These are phyloP conservation scores for Pseudogymnoascus sp. DNA, from an alignment of 2,329 filamentous ascomycete species.

Conservation along the genomic window DNA sequence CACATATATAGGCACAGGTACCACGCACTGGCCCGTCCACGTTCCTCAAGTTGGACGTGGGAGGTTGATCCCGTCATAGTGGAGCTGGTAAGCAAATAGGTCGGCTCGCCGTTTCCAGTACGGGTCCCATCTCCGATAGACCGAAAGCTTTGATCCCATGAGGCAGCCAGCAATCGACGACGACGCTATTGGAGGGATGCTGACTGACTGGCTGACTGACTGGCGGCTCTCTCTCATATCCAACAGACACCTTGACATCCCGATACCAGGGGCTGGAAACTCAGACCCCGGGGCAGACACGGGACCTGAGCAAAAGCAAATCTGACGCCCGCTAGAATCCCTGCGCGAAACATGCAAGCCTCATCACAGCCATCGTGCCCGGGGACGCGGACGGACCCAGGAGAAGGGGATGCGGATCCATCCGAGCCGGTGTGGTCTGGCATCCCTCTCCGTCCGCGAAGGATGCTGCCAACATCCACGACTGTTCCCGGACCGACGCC, in stretches of 20 bases:
- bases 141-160: not conserved
- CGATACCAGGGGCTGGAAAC: not conserved
- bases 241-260: not conserved
- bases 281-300: not conserved
- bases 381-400: not conserved
- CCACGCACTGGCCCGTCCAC: slow-evolving; percentile 1
- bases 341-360: slow-evolving; percentile 2
- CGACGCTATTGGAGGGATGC: not conserved
- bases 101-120: not conserved
- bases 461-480: not conserved
- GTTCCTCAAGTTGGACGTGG: not conserved
- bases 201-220: not conserved
- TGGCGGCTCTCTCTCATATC: not conserved
- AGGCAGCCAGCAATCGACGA: not conserved
- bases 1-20: slow-evolving; percentile 1
- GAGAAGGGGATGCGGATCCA: not conserved
- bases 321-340: not conserved
- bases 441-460: not conserved
- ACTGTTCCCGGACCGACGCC: not conserved
- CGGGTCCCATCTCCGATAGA: slow-evolving; percentile 1
- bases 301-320: not conserved
- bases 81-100: not conserved
- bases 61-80: not conserved
- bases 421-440: not conserved
- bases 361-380: not conserved